Conservation (phyloP, 768 basidiomycete species). For the Phylloporus rhodoxanthus region DNA sequence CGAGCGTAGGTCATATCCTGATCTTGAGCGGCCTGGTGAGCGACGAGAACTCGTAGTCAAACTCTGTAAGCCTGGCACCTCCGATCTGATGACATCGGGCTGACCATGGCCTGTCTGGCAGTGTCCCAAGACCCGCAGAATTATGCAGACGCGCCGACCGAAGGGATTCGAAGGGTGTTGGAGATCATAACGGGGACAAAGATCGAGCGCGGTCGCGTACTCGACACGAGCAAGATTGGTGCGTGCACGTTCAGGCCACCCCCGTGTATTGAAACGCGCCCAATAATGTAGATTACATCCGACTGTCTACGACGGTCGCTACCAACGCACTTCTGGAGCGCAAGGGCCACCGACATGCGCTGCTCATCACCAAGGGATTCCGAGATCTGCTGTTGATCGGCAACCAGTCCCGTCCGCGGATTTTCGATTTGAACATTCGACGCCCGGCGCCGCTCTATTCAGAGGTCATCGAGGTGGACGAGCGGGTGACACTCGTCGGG, state of each 20-base stretch:
- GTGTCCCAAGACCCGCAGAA: constrained; percentile 87
- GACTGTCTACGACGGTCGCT: constrained; percentile 90
- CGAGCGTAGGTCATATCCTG: constrained; percentile 59
- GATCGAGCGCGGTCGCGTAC: constrained; percentile 58
- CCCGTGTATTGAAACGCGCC: background rate
- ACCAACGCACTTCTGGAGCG: constrained; percentile 95
- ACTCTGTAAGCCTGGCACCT: constrained; percentile 48
- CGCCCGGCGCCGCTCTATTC: constrained; percentile 73
- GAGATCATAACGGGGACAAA: constrained; percentile 66
- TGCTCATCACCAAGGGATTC: constrained; percentile 89
- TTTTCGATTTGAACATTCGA: constrained; percentile 91
- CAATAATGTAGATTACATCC: constrained; percentile 70
- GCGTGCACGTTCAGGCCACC: background rate
- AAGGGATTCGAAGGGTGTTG: constrained; percentile 83
- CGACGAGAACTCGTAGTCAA: constrained; percentile 86
- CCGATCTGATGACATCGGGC: background rate
- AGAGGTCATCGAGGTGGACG: constrained; percentile 61
- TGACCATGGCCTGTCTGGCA: constrained; percentile 23
- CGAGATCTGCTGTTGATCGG: constrained; percentile 88
- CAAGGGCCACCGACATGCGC: constrained; percentile 86
- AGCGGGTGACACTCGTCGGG: constrained; percentile 90
- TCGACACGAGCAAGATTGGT: constrained; percentile 83
- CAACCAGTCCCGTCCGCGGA: constrained; percentile 90
- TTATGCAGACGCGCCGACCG: constrained; percentile 90
- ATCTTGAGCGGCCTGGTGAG: constrained; percentile 53